Base-by-base conservation (phyloP, 495 filamentous ascomycete genomes). In the Trichoderma reesei region DNA sequence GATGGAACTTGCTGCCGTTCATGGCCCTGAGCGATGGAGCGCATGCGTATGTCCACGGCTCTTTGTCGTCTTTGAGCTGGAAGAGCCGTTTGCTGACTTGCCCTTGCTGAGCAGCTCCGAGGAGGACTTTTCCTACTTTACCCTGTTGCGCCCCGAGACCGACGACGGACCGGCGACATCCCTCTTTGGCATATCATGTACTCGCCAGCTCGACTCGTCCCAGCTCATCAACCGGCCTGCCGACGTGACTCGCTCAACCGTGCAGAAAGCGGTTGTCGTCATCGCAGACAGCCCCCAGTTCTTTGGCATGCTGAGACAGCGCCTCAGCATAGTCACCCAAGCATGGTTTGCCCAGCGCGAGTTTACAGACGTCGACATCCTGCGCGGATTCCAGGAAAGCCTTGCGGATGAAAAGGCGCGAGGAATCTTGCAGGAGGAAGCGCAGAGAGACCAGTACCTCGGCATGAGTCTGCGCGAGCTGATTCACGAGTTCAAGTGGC, bases 121-220 rank as follows among this genome's bases (percentile, higher is more conserved):
- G 33, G 94, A 98, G 73, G 94, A 98, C 74, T 98, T 97, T 80
- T 96, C 91, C 62, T 98, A 98, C 78, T 98, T 98, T 75, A 98
- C 95, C 14, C 87, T 98, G 44, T 82, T 89, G 56, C 86, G 85
- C 54, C 86, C 85, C 60, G 85, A 82, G 42, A 85, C 82, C 39
- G 72, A 76, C 42, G 74, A 74, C 5, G 70, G 71, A 9, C 81
- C 86, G n/a, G 83, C 87, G 3, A 92, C 90, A 0, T 96, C 91
- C 37, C 85, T 98, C 31, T 98, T 98, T 74, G 94, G 94, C 65
- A 98, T 98, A 68, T 89, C 92, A 11, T 98, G 94, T 72, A 96
- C 91, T 16, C 83, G 93, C 62, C 94, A 98, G 76, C 80, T 98
- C 65, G 90, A 96, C 68, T 83, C 92, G 11, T 86, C 82, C 33